Percentiles rank a stretch among this genome's conserved stretches.
These are phyloP conservation scores for Verbascum thapsus DNA, from an alignment of 257 asterid species.

Conservation along the genomic window DNA sequence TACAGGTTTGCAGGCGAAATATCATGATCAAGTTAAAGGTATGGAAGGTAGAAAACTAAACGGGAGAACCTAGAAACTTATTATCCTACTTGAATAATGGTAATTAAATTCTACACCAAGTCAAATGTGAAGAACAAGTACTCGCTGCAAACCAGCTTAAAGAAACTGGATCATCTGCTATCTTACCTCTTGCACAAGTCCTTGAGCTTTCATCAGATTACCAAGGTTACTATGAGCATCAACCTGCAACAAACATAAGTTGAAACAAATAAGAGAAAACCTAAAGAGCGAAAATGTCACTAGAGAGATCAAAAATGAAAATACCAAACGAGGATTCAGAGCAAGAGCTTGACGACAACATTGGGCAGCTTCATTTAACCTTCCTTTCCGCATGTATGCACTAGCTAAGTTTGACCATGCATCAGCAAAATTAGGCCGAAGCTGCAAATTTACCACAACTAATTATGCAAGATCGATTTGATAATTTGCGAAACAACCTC, in stretches of 20 bases:
- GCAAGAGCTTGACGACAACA: slow-evolving; percentile 99
- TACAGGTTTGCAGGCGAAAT: not conserved
- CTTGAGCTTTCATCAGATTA: slow-evolving; percentile 98
- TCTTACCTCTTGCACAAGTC: slow-evolving; percentile 84
- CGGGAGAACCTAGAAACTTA: slow-evolving; percentile 20
- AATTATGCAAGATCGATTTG: slow-evolving; percentile 23
- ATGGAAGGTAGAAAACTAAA: slow-evolving; percentile 1
- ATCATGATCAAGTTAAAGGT: not conserved
- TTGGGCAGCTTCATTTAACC: slow-evolving; percentile 89
- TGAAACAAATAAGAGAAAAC: slow-evolving; percentile 24
- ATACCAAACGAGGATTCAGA: slow-evolving; percentile 83
- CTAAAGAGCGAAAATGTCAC: not conserved
- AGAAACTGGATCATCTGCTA: slow-evolving; percentile 21
- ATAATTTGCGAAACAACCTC: slow-evolving; percentile 22
- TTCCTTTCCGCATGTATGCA: slow-evolving; percentile 96
- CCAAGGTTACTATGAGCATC: slow-evolving; percentile 99
- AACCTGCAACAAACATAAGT: slow-evolving; percentile 55
- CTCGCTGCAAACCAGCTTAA: not conserved
- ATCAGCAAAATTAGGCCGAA: slow-evolving; percentile 98
- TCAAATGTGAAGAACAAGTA: not conserved
- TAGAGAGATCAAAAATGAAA: slow-evolving; percentile 15
- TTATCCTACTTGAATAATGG: not conserved
- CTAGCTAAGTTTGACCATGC: slow-evolving; percentile 99
- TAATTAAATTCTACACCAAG: slow-evolving; percentile 2
- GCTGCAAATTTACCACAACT: slow-evolving; percentile 54